Conservation (phyloP, 2,329 filamentous ascomycete genomes). For the Colletotrichum sp. region DNA sequence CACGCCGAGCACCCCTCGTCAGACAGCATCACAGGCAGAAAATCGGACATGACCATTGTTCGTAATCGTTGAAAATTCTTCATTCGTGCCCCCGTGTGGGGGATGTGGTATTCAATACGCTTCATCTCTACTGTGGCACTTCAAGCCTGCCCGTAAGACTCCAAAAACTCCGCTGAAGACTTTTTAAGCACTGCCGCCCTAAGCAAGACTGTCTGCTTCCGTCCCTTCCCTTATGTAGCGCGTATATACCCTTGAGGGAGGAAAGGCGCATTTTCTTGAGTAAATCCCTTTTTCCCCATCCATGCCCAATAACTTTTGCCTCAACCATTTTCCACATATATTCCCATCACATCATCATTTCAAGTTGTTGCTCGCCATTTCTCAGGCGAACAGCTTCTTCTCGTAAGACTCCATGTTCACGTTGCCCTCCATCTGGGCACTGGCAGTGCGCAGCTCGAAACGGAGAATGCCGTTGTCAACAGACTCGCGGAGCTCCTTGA, state of each 20-base stretch:
- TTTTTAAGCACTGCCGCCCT: slow-evolving; percentile 10
- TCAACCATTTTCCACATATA: background rate
- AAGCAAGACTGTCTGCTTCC: background rate
- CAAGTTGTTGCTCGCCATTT: background rate
- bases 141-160: background rate
- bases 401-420: slow-evolving; percentile 99
- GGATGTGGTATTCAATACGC: slow-evolving; percentile 17
- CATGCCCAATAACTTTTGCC: background rate
- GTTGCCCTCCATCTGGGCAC: slow-evolving; percentile 94
- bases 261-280: background rate
- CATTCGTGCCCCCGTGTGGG: background rate
- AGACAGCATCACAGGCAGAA: background rate
- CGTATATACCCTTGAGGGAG: background rate
- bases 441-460: slow-evolving; percentile 93
- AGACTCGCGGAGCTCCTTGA: slow-evolving; percentile 76
- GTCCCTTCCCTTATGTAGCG: background rate
- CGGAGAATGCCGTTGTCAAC: slow-evolving; percentile 78
- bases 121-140: background rate
- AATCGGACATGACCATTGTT: background rate
- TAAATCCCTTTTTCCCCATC: background rate
- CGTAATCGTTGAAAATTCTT: background rate
- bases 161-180: slow-evolving; percentile 18
- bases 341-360: slow-evolving; percentile 4
- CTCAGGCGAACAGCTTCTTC: slow-evolving; percentile 97
- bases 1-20: background rate